Evolutionary conservation across 2,329 filamentous ascomycete species (phyloP).

Genomic region (Colletotrichum trifolii): DNA sequence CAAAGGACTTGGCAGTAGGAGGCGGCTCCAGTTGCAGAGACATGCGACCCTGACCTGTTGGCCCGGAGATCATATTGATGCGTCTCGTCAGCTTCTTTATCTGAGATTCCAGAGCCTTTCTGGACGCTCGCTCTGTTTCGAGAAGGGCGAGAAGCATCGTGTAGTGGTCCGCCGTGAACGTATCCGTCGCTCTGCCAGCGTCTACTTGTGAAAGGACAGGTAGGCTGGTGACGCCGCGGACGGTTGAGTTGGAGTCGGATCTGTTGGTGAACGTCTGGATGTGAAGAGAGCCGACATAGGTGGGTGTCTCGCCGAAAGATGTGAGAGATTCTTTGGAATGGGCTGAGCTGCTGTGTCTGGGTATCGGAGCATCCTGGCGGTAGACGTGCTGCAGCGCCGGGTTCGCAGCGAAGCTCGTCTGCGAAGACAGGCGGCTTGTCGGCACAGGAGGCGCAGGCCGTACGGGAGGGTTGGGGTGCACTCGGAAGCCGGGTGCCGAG

Average conservation of each 20-base stretch:
- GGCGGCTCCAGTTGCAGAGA: conserved; percentile 44
- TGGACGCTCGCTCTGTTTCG: conserved; percentile 66
- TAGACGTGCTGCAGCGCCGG: conserved; percentile 45
- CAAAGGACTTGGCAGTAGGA: conserved; percentile 50
- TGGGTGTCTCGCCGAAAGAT: conserved; percentile 60
- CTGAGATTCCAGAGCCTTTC: conserved; percentile 66
- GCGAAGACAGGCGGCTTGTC: conserved; percentile 40
- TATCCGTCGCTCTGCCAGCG: conserved; percentile 33
- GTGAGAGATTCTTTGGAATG: conserved; percentile 54
- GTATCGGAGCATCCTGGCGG: conserved; percentile 41
- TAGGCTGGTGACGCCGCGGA: conserved; percentile 59
- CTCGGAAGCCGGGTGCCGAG: conserved; percentile 53
- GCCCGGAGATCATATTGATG: conserved; percentile 56
- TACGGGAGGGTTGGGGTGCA: conserved; percentile 44
- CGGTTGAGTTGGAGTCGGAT: conserved; percentile 58
- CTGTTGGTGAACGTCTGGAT: conserved; percentile 47
- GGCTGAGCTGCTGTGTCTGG: conserved; percentile 49
- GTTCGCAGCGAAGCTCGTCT: conserved; percentile 42
- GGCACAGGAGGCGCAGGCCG: conserved; percentile 41
- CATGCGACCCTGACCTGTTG: conserved; percentile 26
- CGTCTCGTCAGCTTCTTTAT: conserved; percentile 64
- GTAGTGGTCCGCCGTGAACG: conserved; percentile 59
- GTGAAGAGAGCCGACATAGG: conserved; percentile 56
- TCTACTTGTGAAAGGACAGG: conserved; percentile 51
- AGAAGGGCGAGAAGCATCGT: conserved; percentile 63